These are phyloP conservation scores for Circinella minor DNA, from an alignment of 371 early-diverging fungal genomes.

Conservation along the genomic window DNA sequence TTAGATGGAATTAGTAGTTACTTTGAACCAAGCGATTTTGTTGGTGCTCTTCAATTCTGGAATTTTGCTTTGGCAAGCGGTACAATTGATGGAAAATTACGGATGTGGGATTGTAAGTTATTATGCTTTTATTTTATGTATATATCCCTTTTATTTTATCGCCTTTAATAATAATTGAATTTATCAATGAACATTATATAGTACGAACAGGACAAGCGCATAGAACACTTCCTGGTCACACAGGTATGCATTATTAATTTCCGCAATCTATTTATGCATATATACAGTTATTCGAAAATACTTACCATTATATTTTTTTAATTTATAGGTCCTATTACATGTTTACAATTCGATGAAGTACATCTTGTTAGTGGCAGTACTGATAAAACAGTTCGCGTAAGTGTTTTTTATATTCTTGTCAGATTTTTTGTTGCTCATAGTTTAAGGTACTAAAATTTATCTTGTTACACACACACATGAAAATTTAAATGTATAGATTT, in stretches of 20 bases:
- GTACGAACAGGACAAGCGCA: constrained; percentile 83
- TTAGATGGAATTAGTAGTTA: constrained; percentile 33
- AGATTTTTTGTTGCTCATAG: too few species aligned
- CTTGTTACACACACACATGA: too few species aligned
- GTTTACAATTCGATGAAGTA: constrained; percentile 79
- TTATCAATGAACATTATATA: constrained; percentile 21
- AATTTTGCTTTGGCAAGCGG: constrained; percentile 85
- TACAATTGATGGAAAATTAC: constrained; percentile 83
- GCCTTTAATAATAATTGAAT: neutral
- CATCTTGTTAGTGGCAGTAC: constrained; percentile 80
- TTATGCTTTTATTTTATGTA: neutral
- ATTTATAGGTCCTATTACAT: constrained; percentile 61
- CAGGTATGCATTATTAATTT: constrained; percentile 28
- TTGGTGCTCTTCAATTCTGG: constrained; percentile 82
- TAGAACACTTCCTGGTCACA: constrained; percentile 75
- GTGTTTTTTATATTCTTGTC: constrained; percentile 7
- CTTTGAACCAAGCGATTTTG: constrained; percentile 55
- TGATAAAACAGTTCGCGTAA: constrained; percentile 78
- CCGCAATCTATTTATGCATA: too few species aligned
- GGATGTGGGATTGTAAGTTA: constrained; percentile 85
- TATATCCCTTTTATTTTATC: neutral
- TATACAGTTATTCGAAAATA: neutral
- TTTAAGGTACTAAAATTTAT: too few species aligned
- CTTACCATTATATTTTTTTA: neutral
- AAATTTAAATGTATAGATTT: constrained; percentile 53